Evolutionary conservation across 2,329 filamentous ascomycete genomes (phyloP), one percentile per base, ranked within the genome.

Genomic region (Xylariaceae sp.): DNA sequence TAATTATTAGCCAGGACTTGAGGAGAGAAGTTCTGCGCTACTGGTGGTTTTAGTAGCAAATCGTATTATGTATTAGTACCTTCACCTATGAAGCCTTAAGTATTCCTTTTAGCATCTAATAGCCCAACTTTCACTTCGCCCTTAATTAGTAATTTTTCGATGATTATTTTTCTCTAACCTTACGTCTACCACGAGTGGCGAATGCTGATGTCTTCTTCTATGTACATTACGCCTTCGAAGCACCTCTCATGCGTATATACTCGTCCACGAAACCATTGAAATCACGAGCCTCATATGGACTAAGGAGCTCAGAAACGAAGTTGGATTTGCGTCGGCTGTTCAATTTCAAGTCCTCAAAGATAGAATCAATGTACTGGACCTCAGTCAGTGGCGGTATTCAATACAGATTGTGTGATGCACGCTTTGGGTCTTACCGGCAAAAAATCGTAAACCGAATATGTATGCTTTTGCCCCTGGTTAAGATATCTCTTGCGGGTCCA

Each of bases 401-500:
- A 18, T 21, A 18, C 3, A n/a, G 4, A 39, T 5, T 3, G 7
- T 16, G 11, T 40, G 13, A 18, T 24, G 21, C 1, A 20, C 15
- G 7, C 9, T 11, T 20, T 6, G 4, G 18, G 9, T 49, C 63
- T 62, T 53, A 69, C 68, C 9, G 67, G 49, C 8, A 70, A 50
- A 51, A 67, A 70, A 50, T 70, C 67, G 43, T 67, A 70, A 20
- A 71, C 53, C 7, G 65, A 55, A 43, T 70, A 70, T 1, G 68
- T 50, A 27, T 60, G 52, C 45, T 67, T 69, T 24, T 59, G 52
- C 3, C 70, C 70, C 43, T 70, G 64, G 15, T 45, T 53, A 1
- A 69, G 40, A 50, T 70, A 71, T 7, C 68, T 52, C 59, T 65
- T 67, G 1, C 64, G 56, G 2, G 65, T 70, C 70, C 71, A 73